phyloP scores from a whole-genome alignment of 2,329 filamentous ascomycete genomes.

The Alternaria solani region DNA sequence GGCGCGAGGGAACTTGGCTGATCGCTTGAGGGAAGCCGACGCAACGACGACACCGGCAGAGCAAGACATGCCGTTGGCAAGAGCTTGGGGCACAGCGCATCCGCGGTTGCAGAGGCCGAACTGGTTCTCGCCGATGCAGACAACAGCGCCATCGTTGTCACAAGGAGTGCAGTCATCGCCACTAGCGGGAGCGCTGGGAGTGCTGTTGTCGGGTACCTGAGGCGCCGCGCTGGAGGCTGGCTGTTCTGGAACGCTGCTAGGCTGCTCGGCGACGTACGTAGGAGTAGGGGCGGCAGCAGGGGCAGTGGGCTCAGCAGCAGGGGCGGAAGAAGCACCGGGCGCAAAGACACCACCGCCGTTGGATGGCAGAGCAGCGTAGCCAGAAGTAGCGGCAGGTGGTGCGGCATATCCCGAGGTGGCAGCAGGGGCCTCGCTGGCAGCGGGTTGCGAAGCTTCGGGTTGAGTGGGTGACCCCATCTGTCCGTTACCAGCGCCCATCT shows the following conservation, averaged over 20 bases:
- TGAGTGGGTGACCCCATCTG: constrained; percentile 36
- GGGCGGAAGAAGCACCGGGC: constrained; percentile 43
- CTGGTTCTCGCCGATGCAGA: constrained; percentile 54
- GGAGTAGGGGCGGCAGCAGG: constrained; percentile 2
- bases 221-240: constrained; percentile 8
- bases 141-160: constrained; percentile 51
- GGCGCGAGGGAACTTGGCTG: constrained; percentile 32
- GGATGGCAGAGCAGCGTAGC: constrained; percentile 7
- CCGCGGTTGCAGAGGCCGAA: constrained; percentile 58
- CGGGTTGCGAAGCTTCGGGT: constrained; percentile 11
- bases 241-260: constrained; percentile 13
- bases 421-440: not conserved
- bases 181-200: constrained; percentile 17
- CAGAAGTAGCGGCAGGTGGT: constrained; percentile 13
- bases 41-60: constrained; percentile 40
- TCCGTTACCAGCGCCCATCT: constrained; percentile 43
- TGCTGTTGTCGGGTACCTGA: constrained; percentile 17
- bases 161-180: constrained; percentile 45
- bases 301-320: constrained; percentile 13
- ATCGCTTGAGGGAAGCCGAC: constrained; percentile 22
- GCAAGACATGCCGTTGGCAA: constrained; percentile 55
- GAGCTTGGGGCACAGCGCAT: constrained; percentile 51
- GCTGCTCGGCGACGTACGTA: constrained; percentile 15
- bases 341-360: constrained; percentile 37
- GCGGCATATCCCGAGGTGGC: constrained; percentile 4